Base-by-base conservation (phyloP, 1,139 yeast species). In the Sugiyamaella paludigena region DNA sequence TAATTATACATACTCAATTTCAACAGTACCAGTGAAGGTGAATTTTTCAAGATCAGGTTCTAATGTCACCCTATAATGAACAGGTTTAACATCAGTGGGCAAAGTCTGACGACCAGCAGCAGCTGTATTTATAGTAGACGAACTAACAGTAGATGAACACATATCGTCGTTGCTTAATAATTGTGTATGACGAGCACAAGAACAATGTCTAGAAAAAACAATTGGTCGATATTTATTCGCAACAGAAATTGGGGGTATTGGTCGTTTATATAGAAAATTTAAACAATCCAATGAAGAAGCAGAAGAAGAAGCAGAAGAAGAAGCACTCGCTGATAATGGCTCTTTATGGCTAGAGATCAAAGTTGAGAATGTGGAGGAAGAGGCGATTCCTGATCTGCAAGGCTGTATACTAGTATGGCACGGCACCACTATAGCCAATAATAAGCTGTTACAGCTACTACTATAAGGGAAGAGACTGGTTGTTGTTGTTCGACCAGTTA, bases 1-100 rank as follows among this genome's bases (percentile, higher is more conserved):
- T 16, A 15, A 7, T 30, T 5, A 12, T 13, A 29, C 40, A 29
- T 48, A 55, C 56, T 81, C 83, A 61, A 87, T 83, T 51, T 74
- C 74, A 51, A 81, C 85, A 34, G 70, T 69, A 58, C 95, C 96
- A 41, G 74, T 72, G 62, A 81, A 88, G 54, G 80, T 84, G 75
- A 84, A 87, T 43, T 80, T 79, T 49, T 76, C 77, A 58, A 87
- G 80, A 59, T 81, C 74, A 35, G 96, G 95, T 62, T 86, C 92
- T 58, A 88, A 72, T 38, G 80, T 76, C 56, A 87, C 70, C 56
- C 79, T 78, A 66, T 87, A 87, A 67, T 84, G 87, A 53, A 75
- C 62, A 40, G 95, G 95, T 55, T 76, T 80, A 56, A 86, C 88
- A 60, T 83, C 79, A 40, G 78, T 73, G 43, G 95, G 95, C 56